phyloP scores from a whole-genome alignment of 306 rosid genomes.

The Betula pendula region DNA sequence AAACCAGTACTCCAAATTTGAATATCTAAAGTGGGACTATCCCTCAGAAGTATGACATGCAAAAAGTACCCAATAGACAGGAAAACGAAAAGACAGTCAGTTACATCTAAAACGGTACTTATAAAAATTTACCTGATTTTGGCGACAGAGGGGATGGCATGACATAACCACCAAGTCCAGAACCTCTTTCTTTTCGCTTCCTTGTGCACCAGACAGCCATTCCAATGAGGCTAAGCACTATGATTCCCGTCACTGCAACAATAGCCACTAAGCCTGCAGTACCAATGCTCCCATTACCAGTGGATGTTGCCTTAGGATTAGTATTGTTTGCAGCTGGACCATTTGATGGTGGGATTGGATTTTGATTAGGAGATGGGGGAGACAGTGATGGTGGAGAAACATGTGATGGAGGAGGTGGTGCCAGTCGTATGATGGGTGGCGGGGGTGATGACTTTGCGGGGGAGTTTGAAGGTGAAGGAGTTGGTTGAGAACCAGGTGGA shows the following conservation, averaged over 20 bases:
- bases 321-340: constrained; percentile 13
- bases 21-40: neutral
- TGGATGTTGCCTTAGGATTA: constrained; percentile 29
- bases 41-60: neutral
- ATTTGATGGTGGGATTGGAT: constrained; percentile 30
- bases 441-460: constrained; percentile 1
- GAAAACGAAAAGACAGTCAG: neutral
- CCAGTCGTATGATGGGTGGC: constrained; percentile 32
- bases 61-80: neutral
- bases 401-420: constrained; percentile 45
- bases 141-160: constrained; percentile 61
- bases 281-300: constrained; percentile 42
- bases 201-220: constrained; percentile 62
- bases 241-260: constrained; percentile 42
- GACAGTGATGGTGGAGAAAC: constrained; percentile 32
- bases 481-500: too few species aligned
- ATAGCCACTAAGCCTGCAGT: constrained; percentile 57
- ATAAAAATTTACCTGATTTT: constrained; percentile 55
- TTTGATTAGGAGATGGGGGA: neutral
- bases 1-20: neutral
- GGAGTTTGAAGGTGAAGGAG: neutral
- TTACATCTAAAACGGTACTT: neutral
- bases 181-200: constrained; percentile 49
- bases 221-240: constrained; percentile 60
- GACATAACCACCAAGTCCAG: constrained; percentile 55